Evolutionary conservation across 2,329 filamentous ascomycete species (phyloP).

Genomic region (Sodiomyces alkalinus): DNA sequence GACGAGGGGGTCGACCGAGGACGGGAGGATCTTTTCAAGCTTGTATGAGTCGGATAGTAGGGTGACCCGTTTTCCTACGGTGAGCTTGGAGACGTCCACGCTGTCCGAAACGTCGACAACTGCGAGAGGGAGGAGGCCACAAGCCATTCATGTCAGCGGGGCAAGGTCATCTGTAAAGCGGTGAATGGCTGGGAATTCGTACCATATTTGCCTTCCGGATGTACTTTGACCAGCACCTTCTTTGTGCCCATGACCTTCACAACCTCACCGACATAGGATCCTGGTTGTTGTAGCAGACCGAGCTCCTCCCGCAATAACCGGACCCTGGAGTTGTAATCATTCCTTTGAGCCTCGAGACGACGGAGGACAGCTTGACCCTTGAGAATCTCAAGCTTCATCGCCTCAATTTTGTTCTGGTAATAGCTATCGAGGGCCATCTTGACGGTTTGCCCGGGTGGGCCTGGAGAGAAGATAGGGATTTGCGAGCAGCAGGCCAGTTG

Average conservation of each 20-base stretch:
- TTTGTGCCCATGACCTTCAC: conserved; percentile 99
- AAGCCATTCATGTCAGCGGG: no score
- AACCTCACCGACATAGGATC: conserved; percentile 97
- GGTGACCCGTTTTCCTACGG: conserved; percentile 91
- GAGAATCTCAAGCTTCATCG: conserved; percentile 99
- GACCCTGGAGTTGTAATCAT: conserved; percentile 98
- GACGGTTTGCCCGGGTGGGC: conserved; percentile 17
- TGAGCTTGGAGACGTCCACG: conserved; percentile 91
- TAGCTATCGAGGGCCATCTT: conserved; percentile 98
- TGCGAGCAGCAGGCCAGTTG: no score
- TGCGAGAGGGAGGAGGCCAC: conserved; percentile 19
- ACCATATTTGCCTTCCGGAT: conserved; percentile 99
- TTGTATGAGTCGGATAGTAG: conserved; percentile 96
- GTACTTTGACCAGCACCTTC: conserved; percentile 97
- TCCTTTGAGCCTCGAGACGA: conserved; percentile 90
- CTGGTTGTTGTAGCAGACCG: conserved; percentile 87
- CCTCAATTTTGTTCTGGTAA: conserved; percentile 99
- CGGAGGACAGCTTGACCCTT: conserved; percentile 93
- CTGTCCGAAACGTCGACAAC: conserved; percentile 92
- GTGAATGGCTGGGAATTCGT: conserved; percentile 16
- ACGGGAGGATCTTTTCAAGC: conserved; percentile 95
- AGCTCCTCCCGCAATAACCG: conserved; percentile 90
- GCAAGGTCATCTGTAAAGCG: conserved; percentile 7
- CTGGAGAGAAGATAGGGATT: no score
- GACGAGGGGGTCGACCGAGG: conserved; percentile 93